Conservation (phyloP, 2,329 filamentous ascomycete species). For the Hypoxylon sp. region DNA sequence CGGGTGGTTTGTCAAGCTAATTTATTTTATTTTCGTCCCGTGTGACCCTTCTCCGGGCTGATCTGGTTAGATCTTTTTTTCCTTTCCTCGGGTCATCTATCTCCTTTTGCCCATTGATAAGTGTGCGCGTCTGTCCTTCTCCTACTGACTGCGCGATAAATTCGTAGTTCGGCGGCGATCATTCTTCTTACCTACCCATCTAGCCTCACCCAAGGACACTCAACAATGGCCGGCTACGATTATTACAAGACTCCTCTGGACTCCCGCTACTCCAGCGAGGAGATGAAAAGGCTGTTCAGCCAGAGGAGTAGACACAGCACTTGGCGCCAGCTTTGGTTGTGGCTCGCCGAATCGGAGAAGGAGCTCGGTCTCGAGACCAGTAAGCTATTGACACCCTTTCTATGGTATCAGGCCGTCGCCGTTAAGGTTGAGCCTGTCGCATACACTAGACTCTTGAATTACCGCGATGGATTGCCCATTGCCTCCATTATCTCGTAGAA, state of each 20-base stretch:
- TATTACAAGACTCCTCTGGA: constrained; percentile 78
- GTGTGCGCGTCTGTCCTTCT: constrained; percentile 22
- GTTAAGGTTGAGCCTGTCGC: not conserved
- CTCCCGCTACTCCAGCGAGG: constrained; percentile 79
- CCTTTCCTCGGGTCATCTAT: constrained; percentile 24
- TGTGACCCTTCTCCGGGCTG: constrained; percentile 22
- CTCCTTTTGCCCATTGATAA: constrained; percentile 27
- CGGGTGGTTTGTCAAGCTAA: constrained; percentile 18
- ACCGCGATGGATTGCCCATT: not conserved
- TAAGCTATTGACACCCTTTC: constrained; percentile 74
- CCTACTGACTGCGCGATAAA: constrained; percentile 32
- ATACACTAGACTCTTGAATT: not conserved
- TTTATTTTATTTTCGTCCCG: constrained; percentile 32
- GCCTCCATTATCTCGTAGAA: not conserved
- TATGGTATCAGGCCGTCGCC: not conserved
- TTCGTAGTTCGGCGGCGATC: constrained; percentile 8
- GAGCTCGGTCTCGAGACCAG: constrained; percentile 78
- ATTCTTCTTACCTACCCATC: constrained; percentile 12
- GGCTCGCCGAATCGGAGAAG: constrained; percentile 85
- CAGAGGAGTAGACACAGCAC: constrained; percentile 68
- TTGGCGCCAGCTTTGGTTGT: constrained; percentile 87
- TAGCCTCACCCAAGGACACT: not conserved
- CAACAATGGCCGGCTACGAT: constrained; percentile 58
- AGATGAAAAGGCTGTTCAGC: constrained; percentile 87
- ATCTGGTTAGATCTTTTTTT: constrained; percentile 31